Base-by-base conservation (phyloP, 2,329 filamentous ascomycete species). In the Rasamsonia emersonii region DNA sequence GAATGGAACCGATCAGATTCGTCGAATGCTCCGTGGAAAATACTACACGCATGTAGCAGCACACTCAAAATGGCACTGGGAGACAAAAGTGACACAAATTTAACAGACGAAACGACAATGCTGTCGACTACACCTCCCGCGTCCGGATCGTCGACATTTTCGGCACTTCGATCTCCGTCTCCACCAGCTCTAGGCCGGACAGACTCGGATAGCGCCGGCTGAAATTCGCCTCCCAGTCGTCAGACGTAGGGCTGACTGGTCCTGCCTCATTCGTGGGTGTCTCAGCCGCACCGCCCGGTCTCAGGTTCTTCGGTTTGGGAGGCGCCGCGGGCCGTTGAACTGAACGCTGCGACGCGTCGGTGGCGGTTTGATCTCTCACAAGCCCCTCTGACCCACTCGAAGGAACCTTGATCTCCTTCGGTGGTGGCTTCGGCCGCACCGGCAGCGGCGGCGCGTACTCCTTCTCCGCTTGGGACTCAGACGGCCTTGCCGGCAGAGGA, bases 201-300 rank as follows among this genome's bases (percentile, higher is more conserved):
- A 96, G 63, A 53, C 82, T 93, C 1, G 89, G 89, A 58, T 86
- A 95, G 37, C 86, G 70, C 59, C 86, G 86, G 39, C 79, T 80
- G 54, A 96, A 95, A 51, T 84, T 72, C 14, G 62, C 61, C 40
- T 79, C 74, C 67, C 71, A 75, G 36, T 78, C 74, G 59, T 86
- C 82, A 27, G 46, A 44, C 0, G 49, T 38, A 14, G 31, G 15
- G 21, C 41, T 55, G 24, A 49, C 32, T 11, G 44, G 46, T 16
- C 35, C 33, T 38, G 32, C 54, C 36, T 44, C 38, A 37, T 33
- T 13, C 49, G 41, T 32, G 42, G 39, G 36, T 45, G 37, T 23
- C 38, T 25, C 40, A 34, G 35, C 18, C 46, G 55, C 30, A 28
- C 43, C 35, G 3, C 67, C 67, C 4, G 66, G 73, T 13, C 70